Base-by-base conservation (phyloP, 208 protist species). In the Leishmania major region DNA sequence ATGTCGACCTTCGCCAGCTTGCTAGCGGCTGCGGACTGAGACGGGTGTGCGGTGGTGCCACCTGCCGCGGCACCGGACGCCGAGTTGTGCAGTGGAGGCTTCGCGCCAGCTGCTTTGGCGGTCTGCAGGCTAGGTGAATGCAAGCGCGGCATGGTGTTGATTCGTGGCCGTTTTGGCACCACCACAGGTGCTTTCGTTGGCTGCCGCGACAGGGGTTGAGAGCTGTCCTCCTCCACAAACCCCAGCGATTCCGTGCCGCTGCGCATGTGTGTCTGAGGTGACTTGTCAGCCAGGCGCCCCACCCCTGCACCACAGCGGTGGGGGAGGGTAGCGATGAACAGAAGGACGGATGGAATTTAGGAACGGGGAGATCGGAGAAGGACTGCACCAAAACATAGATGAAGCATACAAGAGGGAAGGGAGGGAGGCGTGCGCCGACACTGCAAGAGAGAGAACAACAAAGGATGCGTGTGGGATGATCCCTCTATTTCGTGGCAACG, bases 231-330 rank as follows among this genome's bases (percentile, higher is more conserved):
- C 66, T 91, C 91, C 64, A 85, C 69, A 60, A 94, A 94, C 19
- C 82, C 73, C 69, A 94, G 57, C 7, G 91, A 94, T 71, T 92
- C 88, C 43, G 51, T 85, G 72, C 92, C 91, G 74, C 87, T 92
- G 73, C 86, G 87, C 80, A 84, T 85, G 64, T 49, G 80, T 83
- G 64, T 37, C 31, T 43, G 40, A 13, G 10, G 45, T 35, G 22
- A 35, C 15, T 22, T 73, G 10, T 64, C 31, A 78, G 82, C 22
- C 73, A 78, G 40, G 28, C 45, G 25, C 49, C 43, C 2, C 11
- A 35, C 40, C 11, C 40, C 35, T 19, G 10, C 35, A 57, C 67
- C 57, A 57, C 77, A 80, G 62, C 57, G 28, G 72, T 45, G 69
- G 31, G 3, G 19, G 43, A 55, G 35, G 55, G 55, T 37, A 55